Percentiles rank a stretch among this genome's conserved stretches.
phyloP scores from a whole-genome alignment of 192 early-diverging fungal genomes.

The Endogone sp. region DNA sequence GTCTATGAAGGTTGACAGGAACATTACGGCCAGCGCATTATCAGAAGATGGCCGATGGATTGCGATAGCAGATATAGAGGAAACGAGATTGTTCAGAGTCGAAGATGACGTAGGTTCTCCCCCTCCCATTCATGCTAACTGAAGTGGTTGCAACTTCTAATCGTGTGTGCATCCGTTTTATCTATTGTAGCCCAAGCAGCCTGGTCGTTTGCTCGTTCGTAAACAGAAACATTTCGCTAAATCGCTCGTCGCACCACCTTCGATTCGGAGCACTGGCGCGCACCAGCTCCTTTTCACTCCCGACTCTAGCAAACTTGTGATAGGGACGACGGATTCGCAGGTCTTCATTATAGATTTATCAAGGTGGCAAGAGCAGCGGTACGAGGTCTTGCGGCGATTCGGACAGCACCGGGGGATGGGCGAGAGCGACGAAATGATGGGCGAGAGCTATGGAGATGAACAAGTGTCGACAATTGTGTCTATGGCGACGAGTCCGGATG shows the following conservation, averaged over 20 bases:
- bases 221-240: conserved; percentile 41
- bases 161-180: background rate
- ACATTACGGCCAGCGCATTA: conserved; percentile 68
- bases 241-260: conserved; percentile 15
- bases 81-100: conserved; percentile 61
- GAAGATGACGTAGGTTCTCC: conserved; percentile 46
- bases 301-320: conserved; percentile 67
- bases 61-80: conserved; percentile 74
- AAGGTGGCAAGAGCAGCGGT: conserved; percentile 50
- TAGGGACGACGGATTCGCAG: conserved; percentile 71
- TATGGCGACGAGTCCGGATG: conserved; percentile 76
- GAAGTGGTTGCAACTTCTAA: background rate
- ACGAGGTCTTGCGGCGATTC: conserved; percentile 62
- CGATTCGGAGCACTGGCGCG: conserved; percentile 43
- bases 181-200: conserved; percentile 16
- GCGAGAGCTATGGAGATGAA: conserved; percentile 28
- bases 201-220: conserved; percentile 38
- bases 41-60: conserved; percentile 83
- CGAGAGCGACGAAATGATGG: conserved; percentile 35
- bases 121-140: too few species aligned
- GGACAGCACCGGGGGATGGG: conserved; percentile 57
- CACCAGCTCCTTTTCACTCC: conserved; percentile 73
- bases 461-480: conserved; percentile 56
- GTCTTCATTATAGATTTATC: conserved; percentile 76
- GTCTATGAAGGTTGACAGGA: conserved; percentile 67